Base-by-base conservation (phyloP, 352 stramenopile genomes). In the Globisporangium cylindrosporum region DNA sequence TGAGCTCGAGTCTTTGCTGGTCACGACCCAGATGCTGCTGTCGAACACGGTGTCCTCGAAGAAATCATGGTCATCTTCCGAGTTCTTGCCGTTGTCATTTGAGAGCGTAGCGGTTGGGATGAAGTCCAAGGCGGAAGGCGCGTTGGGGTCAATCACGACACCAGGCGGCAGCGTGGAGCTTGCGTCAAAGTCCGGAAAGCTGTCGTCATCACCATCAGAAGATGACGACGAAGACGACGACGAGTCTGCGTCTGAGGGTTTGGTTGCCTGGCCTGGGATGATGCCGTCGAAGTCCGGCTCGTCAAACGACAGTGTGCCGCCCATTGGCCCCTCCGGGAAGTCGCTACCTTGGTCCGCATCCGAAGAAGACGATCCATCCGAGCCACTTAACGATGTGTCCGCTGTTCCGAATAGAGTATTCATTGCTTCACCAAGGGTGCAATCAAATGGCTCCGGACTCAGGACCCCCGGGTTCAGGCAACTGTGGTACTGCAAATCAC, bases 91-190 rank as follows among this genome's bases (percentile, higher is more conserved):
- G 15, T 48, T 14, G 41, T n/a, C 41, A n/a, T 15, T 48, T 48
- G 14, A 12, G 29, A 34, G 25, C 25, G 10, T 18, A 27, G 18
- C 20, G 25, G 27, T 18, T 9, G 20, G 48, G 20, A 48, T 12
- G n/a, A 66, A 66, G 32, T 66, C 20, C 8, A 20, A 20, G 12
- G 60, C 27, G 3, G 60, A 15, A 12, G 60, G 60, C n/a, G 46
- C 29, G 9, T 25, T 59, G 29, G 57, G 29, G 12, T 66, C 60
- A n/a, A 66, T 59, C 60, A 59, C 27, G n/a, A 66, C 48, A 4
- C 20, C 41, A n/a, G 41, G 41, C 1, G 14, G 41, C 15, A 48
- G 15, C 41, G 25, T 24, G 60, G 27, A 10, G 32, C 51, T 48
- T n/a, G 43, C 49, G 48, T 59, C 15, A 48, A 48, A 48, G 41